These are phyloP conservation scores for Leucogyrophana mollusca DNA, from an alignment of 768 basidiomycete species.

Conservation along the genomic window DNA sequence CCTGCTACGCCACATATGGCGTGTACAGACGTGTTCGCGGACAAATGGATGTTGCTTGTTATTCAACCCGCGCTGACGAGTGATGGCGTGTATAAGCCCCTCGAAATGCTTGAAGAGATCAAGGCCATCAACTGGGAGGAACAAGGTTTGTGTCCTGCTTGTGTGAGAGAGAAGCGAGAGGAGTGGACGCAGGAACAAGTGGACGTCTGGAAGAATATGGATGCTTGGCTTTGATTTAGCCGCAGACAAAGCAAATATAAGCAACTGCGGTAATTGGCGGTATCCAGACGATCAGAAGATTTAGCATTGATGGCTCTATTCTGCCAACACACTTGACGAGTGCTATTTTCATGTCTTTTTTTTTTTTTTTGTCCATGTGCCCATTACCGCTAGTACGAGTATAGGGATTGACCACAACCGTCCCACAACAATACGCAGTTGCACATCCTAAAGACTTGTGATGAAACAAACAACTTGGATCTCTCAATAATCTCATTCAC, in stretches of 20 bases:
- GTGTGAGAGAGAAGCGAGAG: slow-evolving; percentile 54
- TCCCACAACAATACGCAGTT: too few species aligned
- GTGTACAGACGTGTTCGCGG: slow-evolving; percentile 72
- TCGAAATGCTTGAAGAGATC: slow-evolving; percentile 66
- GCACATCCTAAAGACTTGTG: too few species aligned
- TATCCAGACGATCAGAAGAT: neutral
- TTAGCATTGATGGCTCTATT: too few species aligned
- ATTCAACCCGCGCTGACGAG: slow-evolving; percentile 61
- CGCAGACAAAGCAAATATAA: slow-evolving; percentile 8
- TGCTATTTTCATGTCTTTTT: too few species aligned
- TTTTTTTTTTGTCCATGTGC: too few species aligned
- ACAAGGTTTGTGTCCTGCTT: slow-evolving; percentile 57
- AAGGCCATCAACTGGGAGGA: slow-evolving; percentile 57
- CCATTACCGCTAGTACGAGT: too few species aligned
- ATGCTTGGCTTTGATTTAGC: slow-evolving; percentile 46
- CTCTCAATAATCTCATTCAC: slow-evolving; percentile 1
- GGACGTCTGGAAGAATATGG: slow-evolving; percentile 59
- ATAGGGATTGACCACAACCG: too few species aligned
- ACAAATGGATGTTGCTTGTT: slow-evolving; percentile 70
- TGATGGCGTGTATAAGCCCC: slow-evolving; percentile 65
- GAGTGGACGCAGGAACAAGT: slow-evolving; percentile 68
- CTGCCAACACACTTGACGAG: too few species aligned
- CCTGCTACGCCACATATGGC: slow-evolving; percentile 67
- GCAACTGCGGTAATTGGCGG: slow-evolving; percentile 4
- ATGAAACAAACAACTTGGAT: neutral